Conservation (phyloP, 352 stramenopile genomes). For the Hyaloperonospora brassicae region DNA sequence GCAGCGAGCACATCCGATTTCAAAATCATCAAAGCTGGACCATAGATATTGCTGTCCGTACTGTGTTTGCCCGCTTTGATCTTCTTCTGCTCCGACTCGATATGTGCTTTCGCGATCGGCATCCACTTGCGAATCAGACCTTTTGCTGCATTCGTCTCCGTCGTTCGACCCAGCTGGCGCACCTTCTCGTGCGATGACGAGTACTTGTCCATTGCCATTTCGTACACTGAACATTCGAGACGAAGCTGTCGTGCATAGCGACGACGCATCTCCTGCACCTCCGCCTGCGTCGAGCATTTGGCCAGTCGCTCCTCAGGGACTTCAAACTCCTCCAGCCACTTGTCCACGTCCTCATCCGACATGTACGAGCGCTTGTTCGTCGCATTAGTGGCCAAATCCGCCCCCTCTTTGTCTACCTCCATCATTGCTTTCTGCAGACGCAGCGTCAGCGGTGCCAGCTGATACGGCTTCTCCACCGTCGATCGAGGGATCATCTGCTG, state of each 20-base stretch:
- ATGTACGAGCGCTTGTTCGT: constrained; percentile 37
- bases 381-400: constrained; percentile 7
- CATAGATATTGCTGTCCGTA: constrained; percentile 70
- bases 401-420: constrained; percentile 10
- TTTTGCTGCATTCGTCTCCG: constrained; percentile 53
- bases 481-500: constrained; percentile 41
- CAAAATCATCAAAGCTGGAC: constrained; percentile 54
- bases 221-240: constrained; percentile 72
- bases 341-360: constrained; percentile 61
- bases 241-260: constrained; percentile 69
- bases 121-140: constrained; percentile 61
- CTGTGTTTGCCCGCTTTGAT: constrained; percentile 46
- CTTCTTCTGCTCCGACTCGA: constrained; percentile 44
- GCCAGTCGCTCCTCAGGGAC: constrained; percentile 44
- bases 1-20: constrained; percentile 45
- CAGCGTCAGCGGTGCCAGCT: constrained; percentile 22
- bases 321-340: constrained; percentile 55
- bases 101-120: constrained; percentile 28
- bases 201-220: constrained; percentile 72
- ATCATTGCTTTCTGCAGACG: constrained; percentile 18
- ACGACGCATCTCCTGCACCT: constrained; percentile 50
- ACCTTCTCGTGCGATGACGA: constrained; percentile 42
- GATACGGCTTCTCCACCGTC: constrained; percentile 33
- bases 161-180: constrained; percentile 34
- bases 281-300: constrained; percentile 36